Base-by-base conservation (phyloP, 257 asterid species). In the Coffea canephora region DNA sequence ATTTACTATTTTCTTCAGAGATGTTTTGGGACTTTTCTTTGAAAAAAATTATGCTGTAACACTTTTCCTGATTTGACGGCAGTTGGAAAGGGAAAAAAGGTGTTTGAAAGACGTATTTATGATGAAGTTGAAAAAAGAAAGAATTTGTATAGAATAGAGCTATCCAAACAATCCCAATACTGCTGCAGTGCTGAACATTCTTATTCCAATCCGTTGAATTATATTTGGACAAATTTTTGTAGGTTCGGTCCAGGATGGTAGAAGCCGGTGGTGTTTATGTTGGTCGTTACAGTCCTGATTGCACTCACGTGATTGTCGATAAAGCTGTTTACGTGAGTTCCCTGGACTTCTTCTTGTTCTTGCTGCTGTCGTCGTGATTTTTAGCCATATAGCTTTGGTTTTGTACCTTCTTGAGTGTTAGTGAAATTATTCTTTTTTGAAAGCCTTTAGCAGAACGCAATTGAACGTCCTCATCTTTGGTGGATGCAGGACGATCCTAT, bases 181-280 rank as follows among this genome's bases (percentile, higher is more conserved):
- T 39, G 4, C 43, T 39, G 43, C 43, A 39, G 43, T 39, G 2
- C 43, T 7, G 25, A 19, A 5, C 2, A 43, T 9, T 18, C 11
- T 18, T 18, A 5, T 9, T 73, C 59, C 72, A 46, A 10, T 31
- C 36, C 1, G 8, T 75, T 11, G 36, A 74, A 11, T 55, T 16
- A 18, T 64, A 12, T 48, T 57, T 0, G 50, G 25, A 74, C 16
- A 8, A 27, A 15, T 25, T 75, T 74, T 16, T 75, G 49, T 86
- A 95, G 98, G 79, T 90, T 48, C 89, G 89, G 61, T 83, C 82
- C 84, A 90, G 83, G 92, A 91, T 95, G 48, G 68, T 89, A 6
- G 91, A 87, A 70, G 95, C 94, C n/a, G 99, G 98, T 25, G 99
- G 90, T 59, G 64, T 82, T 68, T 98, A 93, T 74, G 91, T 82